phyloP scores from a whole-genome alignment of 2,329 filamentous ascomycete species.

The Colletotrichum musae region DNA sequence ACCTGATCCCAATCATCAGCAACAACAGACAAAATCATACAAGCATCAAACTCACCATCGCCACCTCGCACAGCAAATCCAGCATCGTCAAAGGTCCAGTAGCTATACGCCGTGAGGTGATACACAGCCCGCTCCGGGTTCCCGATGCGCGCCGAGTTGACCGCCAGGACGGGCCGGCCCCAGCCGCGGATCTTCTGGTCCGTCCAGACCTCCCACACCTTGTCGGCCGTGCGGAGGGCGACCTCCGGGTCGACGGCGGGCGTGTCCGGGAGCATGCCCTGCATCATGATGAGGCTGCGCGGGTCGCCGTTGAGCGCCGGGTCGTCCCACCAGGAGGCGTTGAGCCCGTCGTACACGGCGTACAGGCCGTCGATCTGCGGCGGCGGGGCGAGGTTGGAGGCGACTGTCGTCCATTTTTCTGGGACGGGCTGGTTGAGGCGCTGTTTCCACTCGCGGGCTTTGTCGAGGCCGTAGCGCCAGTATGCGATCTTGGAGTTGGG shows the following conservation, averaged over 20 bases:
- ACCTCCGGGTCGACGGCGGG: conserved; percentile 54
- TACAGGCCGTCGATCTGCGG: conserved; percentile 66
- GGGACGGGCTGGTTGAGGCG: conserved; percentile 61
- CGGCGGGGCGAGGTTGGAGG: conserved; percentile 66
- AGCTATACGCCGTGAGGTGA: conserved; percentile 58
- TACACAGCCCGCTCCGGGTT: conserved; percentile 58
- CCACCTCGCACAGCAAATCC: conserved; percentile 51
- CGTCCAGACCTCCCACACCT: conserved; percentile 57
- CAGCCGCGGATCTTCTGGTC: conserved; percentile 60
- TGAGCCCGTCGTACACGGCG: conserved; percentile 67
- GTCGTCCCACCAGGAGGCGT: conserved; percentile 59
- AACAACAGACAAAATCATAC: background rate
- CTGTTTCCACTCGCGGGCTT: conserved; percentile 67
- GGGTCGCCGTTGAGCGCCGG: conserved; percentile 56
- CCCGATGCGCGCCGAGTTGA: conserved; percentile 59
- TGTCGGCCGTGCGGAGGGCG: conserved; percentile 54
- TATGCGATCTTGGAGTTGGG: conserved; percentile 56
- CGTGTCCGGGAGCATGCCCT: conserved; percentile 59
- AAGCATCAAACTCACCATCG: conserved; percentile 39
- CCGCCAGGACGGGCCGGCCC: conserved; percentile 62
- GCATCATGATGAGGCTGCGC: conserved; percentile 61
- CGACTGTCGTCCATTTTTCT: conserved; percentile 61
- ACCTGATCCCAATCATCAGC: background rate
- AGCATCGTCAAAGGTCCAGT: conserved; percentile 58
- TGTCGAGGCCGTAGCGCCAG: conserved; percentile 71